These are phyloP conservation scores for Suillus subluteus DNA, from an alignment of 768 basidiomycete genomes.

Conservation along the genomic window DNA sequence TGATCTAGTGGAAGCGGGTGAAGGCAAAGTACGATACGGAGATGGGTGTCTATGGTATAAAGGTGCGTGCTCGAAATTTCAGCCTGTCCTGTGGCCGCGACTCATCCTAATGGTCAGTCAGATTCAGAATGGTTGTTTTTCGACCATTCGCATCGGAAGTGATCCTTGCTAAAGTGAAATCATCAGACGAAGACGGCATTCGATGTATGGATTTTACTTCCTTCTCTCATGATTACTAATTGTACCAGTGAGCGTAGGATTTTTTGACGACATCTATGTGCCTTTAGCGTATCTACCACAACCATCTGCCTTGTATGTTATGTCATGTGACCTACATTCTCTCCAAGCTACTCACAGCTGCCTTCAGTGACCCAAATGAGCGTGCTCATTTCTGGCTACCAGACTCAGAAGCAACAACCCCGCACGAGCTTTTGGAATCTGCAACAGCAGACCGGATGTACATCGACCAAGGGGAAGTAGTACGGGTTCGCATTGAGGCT, in stretches of 20 bases:
- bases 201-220: constrained; percentile 56
- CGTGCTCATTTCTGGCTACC: constrained; percentile 86
- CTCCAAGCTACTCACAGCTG: constrained; percentile 5
- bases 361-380: constrained; percentile 73
- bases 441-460: constrained; percentile 72
- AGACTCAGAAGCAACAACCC: constrained; percentile 52
- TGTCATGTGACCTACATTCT: constrained; percentile 26
- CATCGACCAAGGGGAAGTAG: constrained; percentile 73
- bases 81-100: background rate
- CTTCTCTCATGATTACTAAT: constrained; percentile 6
- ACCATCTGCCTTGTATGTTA: constrained; percentile 78
- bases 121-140: constrained; percentile 90
- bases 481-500: constrained; percentile 77
- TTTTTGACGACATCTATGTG: constrained; percentile 94
- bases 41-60: constrained; percentile 96
- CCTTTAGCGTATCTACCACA: constrained; percentile 80
- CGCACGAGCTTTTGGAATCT: constrained; percentile 71
- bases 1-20: constrained; percentile 83
- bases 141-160: constrained; percentile 91
- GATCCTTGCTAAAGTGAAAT: constrained; percentile 85
- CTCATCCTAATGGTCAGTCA: constrained; percentile 49
- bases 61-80: constrained; percentile 49
- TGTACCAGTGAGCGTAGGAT: constrained; percentile 75
- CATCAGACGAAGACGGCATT: constrained; percentile 84
- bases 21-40: constrained; percentile 92